Base-by-base conservation (phyloP, 768 basidiomycete species). In the Suillus variegatus region DNA sequence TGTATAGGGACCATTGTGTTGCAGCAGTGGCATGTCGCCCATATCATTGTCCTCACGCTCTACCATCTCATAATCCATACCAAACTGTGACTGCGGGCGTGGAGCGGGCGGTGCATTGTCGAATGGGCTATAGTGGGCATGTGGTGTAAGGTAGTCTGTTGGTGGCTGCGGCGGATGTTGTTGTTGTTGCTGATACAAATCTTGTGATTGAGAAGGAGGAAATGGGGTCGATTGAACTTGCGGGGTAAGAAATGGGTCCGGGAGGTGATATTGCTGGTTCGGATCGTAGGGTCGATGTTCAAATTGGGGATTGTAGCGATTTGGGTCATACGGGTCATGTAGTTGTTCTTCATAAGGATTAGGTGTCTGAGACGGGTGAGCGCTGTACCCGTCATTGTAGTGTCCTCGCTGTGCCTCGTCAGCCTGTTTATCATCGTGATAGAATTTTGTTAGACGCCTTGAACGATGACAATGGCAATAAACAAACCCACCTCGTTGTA, bases 11-110 rank as follows among this genome's bases (percentile, higher is more conserved):
- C 65, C 57, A 25, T 85, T 84, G n/a, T 86, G 76, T 5, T 79
- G 73, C 35, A 92, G 76, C 10, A 93, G 81, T 0, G 91, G 90
- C 38, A 91, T 88, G 65, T 91, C 90, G 12, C 88, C 90, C 0
- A 82, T 70, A 47, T 91, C 89, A 3, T 78, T 74, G 25, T 79
- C 75, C 2, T 78, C 76, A 7, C 80, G 79, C 18, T 85, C 79
- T 79, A 54, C 84, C 82, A 63, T 82, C 79, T 16, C 81, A 70
- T 14, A 20, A 71, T 68, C 54, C 65, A n/a, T 61, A 67, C 38
- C 67, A 25, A 72, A 68, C 8, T 70, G 71, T n/a, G 75, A 67
- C 58, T 68, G 72, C 4, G 71, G 67, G 22, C 69, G 78, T 16
- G 79, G 69, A 49, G 43, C 63, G 6, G 76, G 67, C 35, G 61